These are phyloP conservation scores for Heritiera fomes DNA, from an alignment of 345 rosid genomes.

Conservation along the genomic window DNA sequence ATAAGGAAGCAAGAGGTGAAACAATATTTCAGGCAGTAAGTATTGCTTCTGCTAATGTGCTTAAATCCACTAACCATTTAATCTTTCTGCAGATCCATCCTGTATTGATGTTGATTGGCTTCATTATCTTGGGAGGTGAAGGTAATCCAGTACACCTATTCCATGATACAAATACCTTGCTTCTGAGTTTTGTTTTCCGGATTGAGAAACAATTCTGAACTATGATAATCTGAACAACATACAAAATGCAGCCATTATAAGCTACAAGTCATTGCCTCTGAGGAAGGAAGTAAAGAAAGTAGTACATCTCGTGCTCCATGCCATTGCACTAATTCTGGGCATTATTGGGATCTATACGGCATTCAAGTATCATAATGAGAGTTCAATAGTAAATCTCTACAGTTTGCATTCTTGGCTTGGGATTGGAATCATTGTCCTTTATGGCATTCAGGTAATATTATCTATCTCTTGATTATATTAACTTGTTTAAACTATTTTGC, in stretches of 20 bases:
- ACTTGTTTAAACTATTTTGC: background rate
- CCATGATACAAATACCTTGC: background rate
- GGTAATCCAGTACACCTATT: conserved; percentile 46
- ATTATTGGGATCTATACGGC: conserved; percentile 72
- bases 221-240: background rate
- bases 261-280: conserved; percentile 69
- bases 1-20: background rate
- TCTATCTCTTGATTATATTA: background rate
- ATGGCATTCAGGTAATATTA: conserved; percentile 71
- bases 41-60: background rate
- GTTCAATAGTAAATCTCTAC: conserved; percentile 74
- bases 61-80: background rate
- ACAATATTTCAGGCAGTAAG: background rate
- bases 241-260: conserved; percentile 63
- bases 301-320: conserved; percentile 77
- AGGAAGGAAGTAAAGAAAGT: conserved; percentile 77
- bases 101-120: conserved; percentile 87
- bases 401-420: conserved; percentile 99
- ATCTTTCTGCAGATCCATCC: conserved; percentile 68
- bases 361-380: conserved; percentile 88
- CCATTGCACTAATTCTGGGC: conserved; percentile 77
- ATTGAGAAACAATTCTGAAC: background rate
- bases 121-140: conserved; percentile 89
- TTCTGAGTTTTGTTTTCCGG: background rate
- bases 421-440: conserved; percentile 66